Base-by-base conservation (phyloP, 179 eudicot species). In the Beta corolliflora region DNA sequence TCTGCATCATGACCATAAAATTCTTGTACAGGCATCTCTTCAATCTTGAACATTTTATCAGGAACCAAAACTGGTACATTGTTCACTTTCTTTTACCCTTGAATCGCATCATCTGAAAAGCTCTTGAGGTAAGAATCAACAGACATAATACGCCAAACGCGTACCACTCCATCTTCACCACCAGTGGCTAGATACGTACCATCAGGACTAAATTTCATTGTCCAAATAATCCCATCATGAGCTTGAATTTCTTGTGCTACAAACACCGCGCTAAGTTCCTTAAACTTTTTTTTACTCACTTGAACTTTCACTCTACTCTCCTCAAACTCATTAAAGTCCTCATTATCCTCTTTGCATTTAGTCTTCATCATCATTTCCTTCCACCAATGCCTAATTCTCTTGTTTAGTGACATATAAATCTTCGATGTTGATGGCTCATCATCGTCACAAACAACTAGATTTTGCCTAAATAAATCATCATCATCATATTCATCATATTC, bases 191-290 rank as follows among this genome's bases (percentile, higher is more conserved):
- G 87, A 84, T 86, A 91, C 83, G 86, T 84, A 14, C 97, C 97
- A 84, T 93, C 89, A 3, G 93, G 92, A 83, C 98, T 94, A 60
- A 94, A 93, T 68, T 91, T 93, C 90, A 91, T 93, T 14, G 89
- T 78, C 94, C 95, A 83, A 53, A 94, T 89, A 16, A 86, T 66
- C 44, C 95, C 98, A 16, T 83, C 45, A 55, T 94, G 98, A 80
- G 93, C 97, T 79, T 41, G 84, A 44, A 93, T 81, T 78, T 90
- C 92, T 82, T 94, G 97, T 48, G 85, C 89, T 36, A 76, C 50
- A 83, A 83, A 91, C 21, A 91, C 80, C 0, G 89, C 95, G 48
- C 85, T 92, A 9, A 91, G 80, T 78, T 91, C 95, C 85, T 78
- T 81, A 64, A 60, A 76, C 59, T 80, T 83, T 85, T 93, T 94